Evolutionary conservation across 345 rosid species (phyloP).

Genomic region (Pugionium cornutum): DNA sequence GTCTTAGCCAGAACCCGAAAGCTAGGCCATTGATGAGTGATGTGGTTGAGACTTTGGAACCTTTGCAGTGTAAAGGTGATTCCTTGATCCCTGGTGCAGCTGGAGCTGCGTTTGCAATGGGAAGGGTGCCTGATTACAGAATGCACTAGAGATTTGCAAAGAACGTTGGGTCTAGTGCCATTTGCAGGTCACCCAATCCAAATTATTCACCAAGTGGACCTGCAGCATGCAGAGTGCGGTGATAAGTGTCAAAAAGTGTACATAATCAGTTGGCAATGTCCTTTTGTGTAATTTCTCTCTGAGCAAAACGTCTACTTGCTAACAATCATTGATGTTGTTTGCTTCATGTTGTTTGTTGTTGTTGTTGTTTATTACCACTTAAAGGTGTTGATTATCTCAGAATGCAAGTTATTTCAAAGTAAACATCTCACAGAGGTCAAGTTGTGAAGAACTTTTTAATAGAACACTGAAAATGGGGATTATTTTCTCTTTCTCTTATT

Average conservation of each 20-base stretch:
- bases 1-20: slow-evolving; percentile 94
- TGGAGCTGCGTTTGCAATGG: slow-evolving; percentile 63
- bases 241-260: slow-evolving; percentile 46
- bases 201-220: slow-evolving; percentile 74
- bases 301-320: slow-evolving; percentile 46
- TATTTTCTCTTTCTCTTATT: no score
- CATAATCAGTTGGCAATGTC: slow-evolving; percentile 45
- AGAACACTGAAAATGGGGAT: no score
- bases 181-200: slow-evolving; percentile 79
- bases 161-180: slow-evolving; percentile 77
- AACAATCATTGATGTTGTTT: no score
- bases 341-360: slow-evolving; percentile 36
- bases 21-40: slow-evolving; percentile 98
- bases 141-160: slow-evolving; percentile 58
- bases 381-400: slow-evolving; percentile 37
- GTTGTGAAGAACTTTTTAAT: no score
- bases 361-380: slow-evolving; percentile 39
- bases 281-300: slow-evolving; percentile 34
- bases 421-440: no score
- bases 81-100: slow-evolving; percentile 44
- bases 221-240: slow-evolving; percentile 81
- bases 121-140: slow-evolving; percentile 64
- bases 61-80: slow-evolving; percentile 65
- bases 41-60: slow-evolving; percentile 91
- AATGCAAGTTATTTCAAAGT: no score